phyloP scores from a whole-genome alignment of 331 rosid genomes.

The Arachis monticola region DNA sequence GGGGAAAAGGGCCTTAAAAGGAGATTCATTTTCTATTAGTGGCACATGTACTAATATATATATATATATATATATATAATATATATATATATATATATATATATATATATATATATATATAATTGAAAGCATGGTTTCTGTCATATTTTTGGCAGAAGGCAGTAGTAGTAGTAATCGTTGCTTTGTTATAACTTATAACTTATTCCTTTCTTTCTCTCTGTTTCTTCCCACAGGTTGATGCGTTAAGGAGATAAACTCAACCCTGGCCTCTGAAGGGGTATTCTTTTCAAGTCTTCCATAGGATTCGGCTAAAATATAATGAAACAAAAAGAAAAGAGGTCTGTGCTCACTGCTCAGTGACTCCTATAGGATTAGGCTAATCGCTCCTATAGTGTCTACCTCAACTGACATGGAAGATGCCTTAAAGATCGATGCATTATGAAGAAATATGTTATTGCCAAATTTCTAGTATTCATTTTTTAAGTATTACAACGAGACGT shows the following conservation, averaged over 20 bases:
- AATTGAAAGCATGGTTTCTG: slow-evolving; percentile 1
- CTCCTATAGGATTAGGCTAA: background rate
- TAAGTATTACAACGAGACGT: too few species aligned
- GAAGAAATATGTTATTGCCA: too few species aligned
- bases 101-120: slow-evolving; percentile 11
- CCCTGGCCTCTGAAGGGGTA: too few species aligned
- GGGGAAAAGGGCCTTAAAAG: slow-evolving; percentile 4
- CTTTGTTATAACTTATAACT: background rate
- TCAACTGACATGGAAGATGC: too few species aligned
- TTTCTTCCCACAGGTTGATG: background rate
- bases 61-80: slow-evolving; percentile 9
- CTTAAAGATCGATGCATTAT: too few species aligned
- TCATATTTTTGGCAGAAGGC: slow-evolving; percentile 21
- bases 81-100: slow-evolving; percentile 30
- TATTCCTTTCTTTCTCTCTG: background rate
- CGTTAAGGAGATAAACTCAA: too few species aligned
- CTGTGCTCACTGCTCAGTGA: background rate
- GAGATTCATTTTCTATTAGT: slow-evolving; percentile 22
- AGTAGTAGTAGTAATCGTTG: background rate
- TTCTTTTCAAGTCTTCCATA: too few species aligned
- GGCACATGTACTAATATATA: slow-evolving; percentile 23
- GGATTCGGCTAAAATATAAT: too few species aligned
- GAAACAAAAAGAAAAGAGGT: too few species aligned
- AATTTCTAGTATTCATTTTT: too few species aligned
- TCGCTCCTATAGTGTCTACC: background rate